Base-by-base conservation (phyloP, 305 asterid genomes). In the Fraxinus greggii region DNA sequence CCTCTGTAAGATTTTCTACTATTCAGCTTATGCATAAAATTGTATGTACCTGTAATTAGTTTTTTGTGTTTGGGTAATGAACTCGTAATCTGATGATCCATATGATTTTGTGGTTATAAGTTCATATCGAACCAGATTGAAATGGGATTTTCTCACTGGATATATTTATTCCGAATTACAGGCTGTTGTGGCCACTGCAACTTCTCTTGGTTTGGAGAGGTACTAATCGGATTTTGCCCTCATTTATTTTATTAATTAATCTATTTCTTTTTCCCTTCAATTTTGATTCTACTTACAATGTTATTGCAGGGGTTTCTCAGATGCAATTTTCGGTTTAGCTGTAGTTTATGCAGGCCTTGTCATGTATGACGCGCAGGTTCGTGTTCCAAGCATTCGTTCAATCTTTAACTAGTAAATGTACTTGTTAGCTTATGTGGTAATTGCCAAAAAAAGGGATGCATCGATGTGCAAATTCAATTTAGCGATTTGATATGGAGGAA, bases 331-430 rank as follows among this genome's bases (percentile, higher is more conserved):
- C 51, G 99, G 99, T 70, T 82, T 92, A 76, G 97, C 99, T 36
- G 95, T 89, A 75, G 92, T 95, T 83, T 95, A 92, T 65, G 97
- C 99, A 10, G 72, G 90, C 89, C 93, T 95, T 72, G 79, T 88
- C 83, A 95, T 94, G 98, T 92, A 92, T 48, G 99, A 95, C 83
- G 93, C 99, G 10, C 99, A 95, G 98, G 98, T 93, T 89, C 79
- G 94, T 83, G 69, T 73, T 51, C 63, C 26, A 45, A 82, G 65
- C 72, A 74, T n/a, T n/a, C 15, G 15, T 23, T 59, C 35, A n/a
- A 48, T 61, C 32, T 78, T 45, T 65, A 32, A 77, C n/a, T 48
- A n/a, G 9, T 59, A 15, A 7, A 70, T 15, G 40, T 38, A 38
- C 19, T 38, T 17, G 56, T 23, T 83, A 54, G 36, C 74, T n/a